These are phyloP conservation scores for Didymellaceae sp. DNA, from an alignment of 2,329 filamentous ascomycete species.

Conservation along the genomic window DNA sequence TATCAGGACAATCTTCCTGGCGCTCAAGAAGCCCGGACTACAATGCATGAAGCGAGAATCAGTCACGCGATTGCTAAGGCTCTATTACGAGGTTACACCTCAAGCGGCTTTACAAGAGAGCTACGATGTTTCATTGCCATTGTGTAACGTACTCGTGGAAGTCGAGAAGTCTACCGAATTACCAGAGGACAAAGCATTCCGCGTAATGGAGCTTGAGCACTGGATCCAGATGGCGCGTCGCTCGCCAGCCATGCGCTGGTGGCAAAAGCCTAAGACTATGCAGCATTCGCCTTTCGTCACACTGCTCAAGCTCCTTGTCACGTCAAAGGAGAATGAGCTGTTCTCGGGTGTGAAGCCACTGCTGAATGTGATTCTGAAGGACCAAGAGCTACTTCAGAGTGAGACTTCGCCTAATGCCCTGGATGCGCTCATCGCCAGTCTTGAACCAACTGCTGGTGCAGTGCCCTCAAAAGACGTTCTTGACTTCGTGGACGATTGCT, in stretches of 20 bases:
- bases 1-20: slow-evolving; percentile 78
- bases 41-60: slow-evolving; percentile 80
- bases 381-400: slow-evolving; percentile 70
- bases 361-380: slow-evolving; percentile 66
- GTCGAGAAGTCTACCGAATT: slow-evolving; percentile 55
- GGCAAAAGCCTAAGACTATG: slow-evolving; percentile 73
- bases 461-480: slow-evolving; percentile 57
- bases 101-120: slow-evolving; percentile 80
- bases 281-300: slow-evolving; percentile 73
- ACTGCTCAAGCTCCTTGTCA: slow-evolving; percentile 66
- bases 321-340: slow-evolving; percentile 57
- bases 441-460: slow-evolving; percentile 49
- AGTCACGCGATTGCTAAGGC: slow-evolving; percentile 75
- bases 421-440: slow-evolving; percentile 57
- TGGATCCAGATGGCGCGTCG: slow-evolving; percentile 79
- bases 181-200: slow-evolving; percentile 61
- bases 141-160: slow-evolving; percentile 71
- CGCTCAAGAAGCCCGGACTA: slow-evolving; percentile 73
- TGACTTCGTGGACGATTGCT: slow-evolving; percentile 81
- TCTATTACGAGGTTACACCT: slow-evolving; percentile 87
- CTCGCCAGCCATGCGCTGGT: slow-evolving; percentile 90
- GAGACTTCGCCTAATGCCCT: slow-evolving; percentile 48
- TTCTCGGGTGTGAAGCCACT: slow-evolving; percentile 62
- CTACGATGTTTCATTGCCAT: slow-evolving; percentile 82
- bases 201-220: slow-evolving; percentile 78